Percentiles rank a stretch among this genome's conserved stretches.
Conservation (phyloP, 352 stramenopile species). For the Pythium dissotocum region DNA sequence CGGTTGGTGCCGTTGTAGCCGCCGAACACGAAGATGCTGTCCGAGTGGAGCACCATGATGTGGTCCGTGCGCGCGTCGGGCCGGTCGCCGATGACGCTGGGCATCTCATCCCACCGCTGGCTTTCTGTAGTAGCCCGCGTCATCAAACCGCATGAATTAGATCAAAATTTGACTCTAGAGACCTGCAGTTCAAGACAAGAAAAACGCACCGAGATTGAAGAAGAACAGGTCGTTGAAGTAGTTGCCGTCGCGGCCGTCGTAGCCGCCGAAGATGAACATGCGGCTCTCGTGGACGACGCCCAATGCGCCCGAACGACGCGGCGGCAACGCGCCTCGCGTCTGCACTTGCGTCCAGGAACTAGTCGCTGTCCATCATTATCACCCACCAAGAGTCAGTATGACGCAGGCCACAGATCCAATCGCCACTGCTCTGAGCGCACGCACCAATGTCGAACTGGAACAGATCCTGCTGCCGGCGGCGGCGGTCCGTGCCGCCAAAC, state of each 20-base stretch:
- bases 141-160: neutral
- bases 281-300: conserved; percentile 76
- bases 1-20: conserved; percentile 84
- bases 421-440: conserved; percentile 5
- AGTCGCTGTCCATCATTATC: too few species aligned
- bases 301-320: conserved; percentile 74
- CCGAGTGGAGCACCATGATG: conserved; percentile 82
- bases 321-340: conserved; percentile 59
- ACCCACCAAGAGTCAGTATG: too few species aligned
- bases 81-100: conserved; percentile 51
- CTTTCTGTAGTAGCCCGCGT: conserved; percentile 37
- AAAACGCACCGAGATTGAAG: conserved; percentile 75
- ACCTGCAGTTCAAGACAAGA: too few species aligned
- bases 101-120: conserved; percentile 79
- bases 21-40: conserved; percentile 86
- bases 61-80: conserved; percentile 84
- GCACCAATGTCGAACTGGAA: conserved; percentile 82
- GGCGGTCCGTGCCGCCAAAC: conserved; percentile 84
- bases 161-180: too few species aligned
- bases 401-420: too few species aligned
- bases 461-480: conserved; percentile 79
- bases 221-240: conserved; percentile 90
- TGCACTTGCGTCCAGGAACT: conserved; percentile 78
- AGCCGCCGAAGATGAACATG: conserved; percentile 91
- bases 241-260: conserved; percentile 87